Percentiles rank a stretch among this genome's conserved stretches.
These are phyloP conservation scores for Phascolomyces articulosus DNA, from an alignment of 371 early-diverging fungal species.

Conservation along the genomic window DNA sequence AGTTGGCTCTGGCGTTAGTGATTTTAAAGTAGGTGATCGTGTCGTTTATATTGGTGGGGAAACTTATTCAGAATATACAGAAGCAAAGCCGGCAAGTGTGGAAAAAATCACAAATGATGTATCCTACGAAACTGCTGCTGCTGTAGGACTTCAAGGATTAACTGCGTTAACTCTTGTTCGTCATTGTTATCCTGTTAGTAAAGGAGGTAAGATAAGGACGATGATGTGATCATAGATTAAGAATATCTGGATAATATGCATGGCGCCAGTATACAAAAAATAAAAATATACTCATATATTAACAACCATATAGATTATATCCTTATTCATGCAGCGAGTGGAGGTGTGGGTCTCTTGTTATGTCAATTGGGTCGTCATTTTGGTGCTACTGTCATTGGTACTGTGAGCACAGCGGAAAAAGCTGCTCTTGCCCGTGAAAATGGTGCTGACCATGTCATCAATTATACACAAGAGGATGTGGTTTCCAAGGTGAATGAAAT, in stretches of 20 bases:
- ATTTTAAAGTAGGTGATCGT: constrained; percentile 79
- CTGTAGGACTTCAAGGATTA: constrained; percentile 72
- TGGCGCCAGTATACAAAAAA: too few species aligned
- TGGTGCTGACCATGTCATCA: constrained; percentile 82
- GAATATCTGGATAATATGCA: too few species aligned
- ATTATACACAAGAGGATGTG: constrained; percentile 71
- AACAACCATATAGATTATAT: constrained; percentile 59
- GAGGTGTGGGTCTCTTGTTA: constrained; percentile 85
- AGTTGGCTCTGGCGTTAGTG: constrained; percentile 69
- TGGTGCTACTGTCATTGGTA: constrained; percentile 92
- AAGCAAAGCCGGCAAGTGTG: constrained; percentile 42
- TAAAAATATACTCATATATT: too few species aligned
- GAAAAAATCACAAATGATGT: constrained; percentile 63
- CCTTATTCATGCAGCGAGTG: constrained; percentile 91
- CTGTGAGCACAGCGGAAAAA: constrained; percentile 84
- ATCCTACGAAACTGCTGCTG: constrained; percentile 67
- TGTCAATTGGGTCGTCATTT: constrained; percentile 73
- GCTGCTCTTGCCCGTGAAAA: constrained; percentile 69
- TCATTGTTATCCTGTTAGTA: constrained; percentile 74
- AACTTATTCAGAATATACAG: constrained; percentile 84
- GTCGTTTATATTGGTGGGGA: constrained; percentile 75
- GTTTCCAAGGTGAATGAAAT: constrained; percentile 74
- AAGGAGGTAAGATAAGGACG: constrained; percentile 41
- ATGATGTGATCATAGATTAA: too few species aligned
- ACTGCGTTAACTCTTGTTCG: constrained; percentile 84